These are phyloP conservation scores for Nicotiana benthamiana DNA, from an alignment of 257 asterid species.

Conservation along the genomic window DNA sequence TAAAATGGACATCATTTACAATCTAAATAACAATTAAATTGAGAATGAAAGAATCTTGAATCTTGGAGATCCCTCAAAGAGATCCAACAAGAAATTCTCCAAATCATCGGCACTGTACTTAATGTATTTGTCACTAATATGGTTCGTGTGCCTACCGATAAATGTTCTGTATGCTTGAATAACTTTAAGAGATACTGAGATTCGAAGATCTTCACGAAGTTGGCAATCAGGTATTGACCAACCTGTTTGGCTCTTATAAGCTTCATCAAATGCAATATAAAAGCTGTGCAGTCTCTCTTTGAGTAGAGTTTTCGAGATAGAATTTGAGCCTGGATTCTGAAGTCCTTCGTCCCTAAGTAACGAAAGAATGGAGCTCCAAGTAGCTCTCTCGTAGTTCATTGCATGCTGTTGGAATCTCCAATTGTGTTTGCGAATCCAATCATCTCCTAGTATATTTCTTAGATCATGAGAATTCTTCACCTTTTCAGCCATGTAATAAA, in stretches of 20 bases:
- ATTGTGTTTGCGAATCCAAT: constrained; percentile 67
- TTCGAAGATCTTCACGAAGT: constrained; percentile 71
- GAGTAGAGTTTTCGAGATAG: constrained; percentile 43
- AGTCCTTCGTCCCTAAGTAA: constrained; percentile 62
- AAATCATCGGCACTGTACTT: constrained; percentile 79
- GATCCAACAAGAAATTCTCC: constrained; percentile 55
- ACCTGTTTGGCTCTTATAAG: constrained; percentile 76
- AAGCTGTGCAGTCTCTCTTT: constrained; percentile 72
- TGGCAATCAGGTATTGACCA: constrained; percentile 64
- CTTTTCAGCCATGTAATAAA: constrained; percentile 80
- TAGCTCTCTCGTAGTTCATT: constrained; percentile 71
- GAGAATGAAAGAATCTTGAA: constrained; percentile 5
- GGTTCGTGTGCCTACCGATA: constrained; percentile 57
- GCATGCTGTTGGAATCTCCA: constrained; percentile 81
- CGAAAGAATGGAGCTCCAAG: constrained; percentile 83
- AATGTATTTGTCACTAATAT: constrained; percentile 69
- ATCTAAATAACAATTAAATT: background rate
- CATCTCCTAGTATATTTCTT: constrained; percentile 56
- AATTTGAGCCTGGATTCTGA: constrained; percentile 57
- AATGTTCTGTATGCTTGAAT: constrained; percentile 81
- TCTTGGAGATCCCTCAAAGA: constrained; percentile 73
- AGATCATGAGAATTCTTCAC: constrained; percentile 49
- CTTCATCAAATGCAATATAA: constrained; percentile 80
- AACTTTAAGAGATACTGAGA: constrained; percentile 71
- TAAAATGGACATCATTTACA: constrained; percentile 13